Conservation (phyloP, 2,329 filamentous ascomycete species). For the Paracamarosporium sp. region DNA sequence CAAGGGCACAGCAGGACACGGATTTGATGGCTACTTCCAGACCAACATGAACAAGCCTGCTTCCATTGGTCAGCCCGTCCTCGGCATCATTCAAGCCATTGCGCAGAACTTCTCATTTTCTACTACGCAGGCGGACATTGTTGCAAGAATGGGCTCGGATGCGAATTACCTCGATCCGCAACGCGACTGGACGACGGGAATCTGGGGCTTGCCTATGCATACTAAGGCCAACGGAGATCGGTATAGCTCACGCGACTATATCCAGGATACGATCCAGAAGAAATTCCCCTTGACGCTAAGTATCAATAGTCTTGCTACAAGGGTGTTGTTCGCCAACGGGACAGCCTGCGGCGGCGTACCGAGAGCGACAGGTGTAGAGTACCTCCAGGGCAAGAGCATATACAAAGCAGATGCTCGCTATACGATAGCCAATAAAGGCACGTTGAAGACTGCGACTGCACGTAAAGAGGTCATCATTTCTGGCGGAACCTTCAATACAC, state of each 20-base stretch:
- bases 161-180: constrained; percentile 55
- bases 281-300: constrained; percentile 30
- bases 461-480: constrained; percentile 30
- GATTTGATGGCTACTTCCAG: constrained; percentile 62
- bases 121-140: constrained; percentile 56
- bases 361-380: constrained; percentile 52
- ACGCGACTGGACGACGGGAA: constrained; percentile 57
- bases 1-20: constrained; percentile 56
- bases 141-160: constrained; percentile 53
- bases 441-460: constrained; percentile 47
- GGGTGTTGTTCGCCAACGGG: constrained; percentile 43
- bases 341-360: constrained; percentile 53
- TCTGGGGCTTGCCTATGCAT: constrained; percentile 65
- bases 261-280: constrained; percentile 55
- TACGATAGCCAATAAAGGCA: constrained; percentile 23
- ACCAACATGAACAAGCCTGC: constrained; percentile 59
- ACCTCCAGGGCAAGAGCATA: constrained; percentile 47
- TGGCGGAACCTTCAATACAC: constrained; percentile 64
- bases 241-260: constrained; percentile 62
- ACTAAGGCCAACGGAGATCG: constrained; percentile 57
- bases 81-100: constrained; percentile 41
- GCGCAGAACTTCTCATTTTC: constrained; percentile 47
- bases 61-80: constrained; percentile 50
- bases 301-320: constrained; percentile 49
- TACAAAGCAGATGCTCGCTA: constrained; percentile 54